These are phyloP conservation scores for Backusella sp. DNA, from an alignment of 192 early-diverging fungal genomes.

Conservation along the genomic window DNA sequence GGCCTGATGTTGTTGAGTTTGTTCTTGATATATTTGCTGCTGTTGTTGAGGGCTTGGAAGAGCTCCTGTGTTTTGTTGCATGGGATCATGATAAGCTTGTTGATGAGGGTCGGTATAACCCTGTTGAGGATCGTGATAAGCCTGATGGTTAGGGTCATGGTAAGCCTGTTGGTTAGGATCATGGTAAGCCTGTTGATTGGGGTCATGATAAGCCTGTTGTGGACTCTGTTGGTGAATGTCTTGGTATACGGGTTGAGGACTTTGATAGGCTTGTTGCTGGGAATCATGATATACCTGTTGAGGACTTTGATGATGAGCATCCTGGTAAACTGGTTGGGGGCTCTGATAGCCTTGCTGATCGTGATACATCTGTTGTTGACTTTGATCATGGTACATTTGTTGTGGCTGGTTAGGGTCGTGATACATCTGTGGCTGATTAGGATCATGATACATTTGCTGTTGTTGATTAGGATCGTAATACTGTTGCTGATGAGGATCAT, in stretches of 20 bases:
- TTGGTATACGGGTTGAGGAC: not conserved
- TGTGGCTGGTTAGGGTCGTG: not conserved
- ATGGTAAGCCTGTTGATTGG: not conserved
- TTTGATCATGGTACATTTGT: not conserved
- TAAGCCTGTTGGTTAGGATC: not conserved
- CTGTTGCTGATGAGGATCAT: conserved; percentile 1
- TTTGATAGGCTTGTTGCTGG: not conserved
- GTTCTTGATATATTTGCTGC: not conserved
- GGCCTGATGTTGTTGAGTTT: not conserved
- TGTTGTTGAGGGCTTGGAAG: not conserved
- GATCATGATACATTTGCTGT: conserved; percentile 9
- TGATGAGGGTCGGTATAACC: not conserved
- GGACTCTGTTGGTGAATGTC: not conserved
- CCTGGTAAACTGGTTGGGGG: not conserved
- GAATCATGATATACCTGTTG: not conserved
- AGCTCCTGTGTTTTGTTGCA: not conserved
- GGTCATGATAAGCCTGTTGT: not conserved
- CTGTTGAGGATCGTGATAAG: not conserved
- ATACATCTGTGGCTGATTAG: not conserved
- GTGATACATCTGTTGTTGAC: not conserved
- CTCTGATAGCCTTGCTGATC: not conserved
- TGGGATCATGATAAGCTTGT: not conserved
- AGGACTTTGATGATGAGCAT: not conserved
- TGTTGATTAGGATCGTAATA: conserved; percentile 6
- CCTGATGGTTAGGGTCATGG: not conserved